Percentiles rank a stretch among this genome's conserved stretches.
Evolutionary conservation across 352 stramenopile genomes (phyloP).

Genomic region (Phytophthora podocarpi): DNA sequence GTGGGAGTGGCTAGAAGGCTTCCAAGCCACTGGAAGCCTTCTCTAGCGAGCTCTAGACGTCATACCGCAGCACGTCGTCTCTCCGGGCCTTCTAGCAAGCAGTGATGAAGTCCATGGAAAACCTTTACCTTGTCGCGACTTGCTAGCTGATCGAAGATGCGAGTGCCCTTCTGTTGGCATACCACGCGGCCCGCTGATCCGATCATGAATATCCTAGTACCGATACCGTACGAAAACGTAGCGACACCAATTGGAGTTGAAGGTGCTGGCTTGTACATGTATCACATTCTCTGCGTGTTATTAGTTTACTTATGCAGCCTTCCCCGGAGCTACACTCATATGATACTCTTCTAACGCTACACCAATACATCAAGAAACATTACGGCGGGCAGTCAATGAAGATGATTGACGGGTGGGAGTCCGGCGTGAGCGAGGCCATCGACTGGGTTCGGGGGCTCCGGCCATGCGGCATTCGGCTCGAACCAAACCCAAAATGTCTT

Average conservation of each 20-base stretch:
- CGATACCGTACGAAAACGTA: too few species aligned
- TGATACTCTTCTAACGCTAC: conserved; percentile 6
- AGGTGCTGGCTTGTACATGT: too few species aligned
- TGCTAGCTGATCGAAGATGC: conserved; percentile 6
- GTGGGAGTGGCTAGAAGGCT: too few species aligned
- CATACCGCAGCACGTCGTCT: conserved; percentile 5
- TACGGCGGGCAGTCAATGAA: conserved; percentile 44
- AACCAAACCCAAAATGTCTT: conserved; percentile 14
- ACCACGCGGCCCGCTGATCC: conserved; percentile 2
- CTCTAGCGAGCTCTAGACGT: too few species aligned
- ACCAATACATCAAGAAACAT: conserved; percentile 10
- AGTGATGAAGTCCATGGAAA: conserved; percentile 7
- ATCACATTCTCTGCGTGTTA: conserved; percentile 4
- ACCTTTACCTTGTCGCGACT: conserved; percentile 16
- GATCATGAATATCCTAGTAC: too few species aligned
- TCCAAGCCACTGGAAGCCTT: too few species aligned
- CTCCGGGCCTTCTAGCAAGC: conserved; percentile 1
- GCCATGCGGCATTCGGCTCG: conserved; percentile 2
- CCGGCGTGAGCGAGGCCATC: conserved; percentile 8
- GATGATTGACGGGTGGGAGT: conserved; percentile 41
- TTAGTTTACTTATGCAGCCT: conserved; percentile 20
- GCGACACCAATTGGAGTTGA: too few species aligned
- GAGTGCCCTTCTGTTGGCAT: conserved; percentile 2
- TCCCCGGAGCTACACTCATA: conserved; percentile 13
- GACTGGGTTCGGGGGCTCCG: conserved; percentile 11